Evolutionary conservation across 208 protist genomes (phyloP).

Genomic region (Trypanosoma caninum): DNA sequence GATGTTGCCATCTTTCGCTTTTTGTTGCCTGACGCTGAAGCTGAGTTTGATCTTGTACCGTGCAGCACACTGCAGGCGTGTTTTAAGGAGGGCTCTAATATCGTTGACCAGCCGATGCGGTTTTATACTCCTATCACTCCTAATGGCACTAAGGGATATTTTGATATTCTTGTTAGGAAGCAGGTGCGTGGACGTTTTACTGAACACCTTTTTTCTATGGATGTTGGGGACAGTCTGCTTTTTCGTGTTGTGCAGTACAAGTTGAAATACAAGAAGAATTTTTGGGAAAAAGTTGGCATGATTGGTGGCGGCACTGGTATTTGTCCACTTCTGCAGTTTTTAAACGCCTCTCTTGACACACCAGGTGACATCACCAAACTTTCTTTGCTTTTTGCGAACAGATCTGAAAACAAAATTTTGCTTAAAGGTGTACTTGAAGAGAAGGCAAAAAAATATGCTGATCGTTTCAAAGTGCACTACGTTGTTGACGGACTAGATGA

Average conservation of each 20-base stretch:
- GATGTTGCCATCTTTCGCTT: slow-evolving; percentile 89
- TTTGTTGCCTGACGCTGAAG: slow-evolving; percentile 57
- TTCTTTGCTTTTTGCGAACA: slow-evolving; percentile 86
- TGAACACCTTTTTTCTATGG: slow-evolving; percentile 80
- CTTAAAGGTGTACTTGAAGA: slow-evolving; percentile 88
- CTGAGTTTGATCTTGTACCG: slow-evolving; percentile 66
- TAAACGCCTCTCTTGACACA: slow-evolving; percentile 78
- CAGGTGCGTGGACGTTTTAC: slow-evolving; percentile 78
- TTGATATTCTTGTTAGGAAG: slow-evolving; percentile 88
- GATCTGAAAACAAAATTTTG: slow-evolving; percentile 91
- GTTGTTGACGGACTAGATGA: slow-evolving; percentile 79
- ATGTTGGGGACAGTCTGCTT: slow-evolving; percentile 75
- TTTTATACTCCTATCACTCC: slow-evolving; percentile 90
- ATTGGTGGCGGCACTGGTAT: slow-evolving; percentile 91
- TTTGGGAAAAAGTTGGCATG: slow-evolving; percentile 79
- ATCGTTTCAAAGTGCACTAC: slow-evolving; percentile 88
- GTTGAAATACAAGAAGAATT: slow-evolving; percentile 76
- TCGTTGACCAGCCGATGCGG: slow-evolving; percentile 81
- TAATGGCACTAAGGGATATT: slow-evolving; percentile 86
- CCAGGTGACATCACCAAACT: slow-evolving; percentile 83
- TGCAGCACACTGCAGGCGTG: slow-evolving; percentile 83
- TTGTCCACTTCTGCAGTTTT: slow-evolving; percentile 91
- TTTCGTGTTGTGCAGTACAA: slow-evolving; percentile 83
- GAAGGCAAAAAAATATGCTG: slow-evolving; percentile 42
- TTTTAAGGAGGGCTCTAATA: slow-evolving; percentile 78